Evolutionary conservation across 495 filamentous ascomycete species (phyloP).

Genomic region (Hypoxylon crocopeplum): DNA sequence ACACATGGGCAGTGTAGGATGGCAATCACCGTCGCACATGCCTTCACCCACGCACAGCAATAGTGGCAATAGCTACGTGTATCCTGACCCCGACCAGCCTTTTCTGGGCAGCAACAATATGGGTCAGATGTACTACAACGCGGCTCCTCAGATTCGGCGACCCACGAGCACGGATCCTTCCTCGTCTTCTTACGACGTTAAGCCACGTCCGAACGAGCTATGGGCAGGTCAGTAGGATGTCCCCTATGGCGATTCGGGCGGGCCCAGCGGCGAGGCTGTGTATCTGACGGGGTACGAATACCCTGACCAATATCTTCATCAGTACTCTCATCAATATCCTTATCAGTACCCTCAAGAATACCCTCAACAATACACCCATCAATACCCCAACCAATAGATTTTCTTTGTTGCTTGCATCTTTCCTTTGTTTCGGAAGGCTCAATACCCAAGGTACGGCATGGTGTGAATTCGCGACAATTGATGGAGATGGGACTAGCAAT

Average conservation of each 20-base stretch:
- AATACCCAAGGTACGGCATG: constrained; percentile 37
- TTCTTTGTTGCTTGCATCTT: constrained; percentile 30
- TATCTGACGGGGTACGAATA: background rate
- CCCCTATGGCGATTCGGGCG: constrained; percentile 1
- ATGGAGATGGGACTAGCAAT: constrained; percentile 29
- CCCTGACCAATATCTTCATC: too few species aligned
- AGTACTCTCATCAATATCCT: background rate
- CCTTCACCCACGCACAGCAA: constrained; percentile 69
- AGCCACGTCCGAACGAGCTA: constrained; percentile 50
- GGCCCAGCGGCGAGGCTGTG: too few species aligned
- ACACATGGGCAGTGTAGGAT: constrained; percentile 74
- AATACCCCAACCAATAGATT: constrained; percentile 18
- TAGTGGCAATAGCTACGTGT: constrained; percentile 65
- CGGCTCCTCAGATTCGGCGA: constrained; percentile 67
- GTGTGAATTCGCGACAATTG: constrained; percentile 22
- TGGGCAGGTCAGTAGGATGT: constrained; percentile 43
- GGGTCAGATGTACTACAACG: constrained; percentile 68
- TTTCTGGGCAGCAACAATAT: constrained; percentile 59
- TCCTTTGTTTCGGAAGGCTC: constrained; percentile 25
- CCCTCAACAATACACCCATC: background rate
- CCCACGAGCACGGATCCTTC: constrained; percentile 75
- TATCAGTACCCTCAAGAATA: too few species aligned
- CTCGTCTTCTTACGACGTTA: constrained; percentile 66
- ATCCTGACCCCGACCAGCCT: constrained; percentile 71
- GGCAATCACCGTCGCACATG: constrained; percentile 74